These are phyloP conservation scores for Colletotrichum tanaceti DNA, from an alignment of 2,329 filamentous ascomycete genomes.

Conservation along the genomic window DNA sequence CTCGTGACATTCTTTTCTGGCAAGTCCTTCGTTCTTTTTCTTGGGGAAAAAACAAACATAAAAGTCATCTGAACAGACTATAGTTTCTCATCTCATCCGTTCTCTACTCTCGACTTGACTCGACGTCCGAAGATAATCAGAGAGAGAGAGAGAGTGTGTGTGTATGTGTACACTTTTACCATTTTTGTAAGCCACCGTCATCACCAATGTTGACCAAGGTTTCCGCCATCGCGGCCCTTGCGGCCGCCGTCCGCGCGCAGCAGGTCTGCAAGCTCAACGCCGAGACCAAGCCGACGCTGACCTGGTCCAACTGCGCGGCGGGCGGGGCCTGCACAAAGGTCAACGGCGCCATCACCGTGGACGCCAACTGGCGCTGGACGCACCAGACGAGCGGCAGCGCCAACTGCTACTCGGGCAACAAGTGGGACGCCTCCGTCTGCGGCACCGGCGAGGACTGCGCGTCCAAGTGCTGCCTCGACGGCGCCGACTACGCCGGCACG, in stretches of 20 bases:
- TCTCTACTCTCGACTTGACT: constrained; percentile 20
- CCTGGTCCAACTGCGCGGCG: constrained; percentile 64
- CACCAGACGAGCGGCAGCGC: constrained; percentile 58
- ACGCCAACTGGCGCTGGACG: constrained; percentile 73
- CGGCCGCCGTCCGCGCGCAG: constrained; percentile 54
- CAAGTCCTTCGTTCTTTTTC: constrained; percentile 7
- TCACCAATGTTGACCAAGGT: constrained; percentile 44
- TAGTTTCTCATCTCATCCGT: constrained; percentile 17
- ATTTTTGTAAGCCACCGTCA: no score
- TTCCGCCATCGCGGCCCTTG: constrained; percentile 54
- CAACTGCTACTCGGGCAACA: constrained; percentile 69
- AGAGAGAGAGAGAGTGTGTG: no score
- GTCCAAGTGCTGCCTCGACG: constrained; percentile 63
- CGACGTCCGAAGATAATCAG: not conserved
- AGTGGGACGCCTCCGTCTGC: constrained; percentile 57
- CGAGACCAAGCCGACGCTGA: constrained; percentile 65
- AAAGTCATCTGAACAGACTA: constrained; percentile 27
- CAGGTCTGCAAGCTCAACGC: constrained; percentile 60
- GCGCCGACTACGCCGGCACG: constrained; percentile 62
- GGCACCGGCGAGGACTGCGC: constrained; percentile 58
- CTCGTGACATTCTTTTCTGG: constrained; percentile 19
- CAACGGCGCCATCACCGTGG: constrained; percentile 64
- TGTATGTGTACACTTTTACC: no score
- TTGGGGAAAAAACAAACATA: no score
- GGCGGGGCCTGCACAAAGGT: constrained; percentile 62